Evolutionary conservation across 2,329 filamentous ascomycete species (phyloP), one percentile per base, ranked within the genome.

Genomic region (Niveomyces coronatus): DNA sequence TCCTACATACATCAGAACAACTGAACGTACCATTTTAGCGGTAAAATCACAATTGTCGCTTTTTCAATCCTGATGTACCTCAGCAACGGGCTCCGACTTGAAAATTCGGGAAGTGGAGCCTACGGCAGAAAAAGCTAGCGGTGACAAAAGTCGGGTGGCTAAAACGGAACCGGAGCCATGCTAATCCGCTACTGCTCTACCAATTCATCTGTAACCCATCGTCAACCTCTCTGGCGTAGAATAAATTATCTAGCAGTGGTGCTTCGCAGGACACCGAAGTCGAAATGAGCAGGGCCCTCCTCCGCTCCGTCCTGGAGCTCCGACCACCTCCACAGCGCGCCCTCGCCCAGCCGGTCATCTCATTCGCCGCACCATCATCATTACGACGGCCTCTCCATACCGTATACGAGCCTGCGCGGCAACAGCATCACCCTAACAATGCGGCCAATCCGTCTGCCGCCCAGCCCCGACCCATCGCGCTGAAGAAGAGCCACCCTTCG

Each of bases 261-360:
- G 26, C 22, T 32, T n/a, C 28, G 37, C 44, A 47, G 47, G 44
- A 44, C 43, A 47, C 45, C 39, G 35, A 47, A 44, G 51, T 37
- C 39, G 52, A 31, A 32, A 40, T 76, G 71, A 74, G 70, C 55
- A 68, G 75, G 55, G 67, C 73, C 46, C 61, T 83, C 45, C 66
- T 80, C 49, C 72, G 74, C 64, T 79, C 76, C 60, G 61, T 76
- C 32, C 57, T 77, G 60, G 76, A 79, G 65, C 67, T 78, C 37
- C 67, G 71, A 49, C 59, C 64, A 39, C 58, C 67, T 35, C 48
- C 57, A 30, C 52, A 57, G 14, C 57, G 56, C 14, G 58, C 75
- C 6, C 68, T 70, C 41, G 24, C 42, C 35, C 28, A 39, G 33
- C 40, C 24, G 68, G 70, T 9, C 60, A 64, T 14, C 68, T 70